A percentile compares a stretch with the other conserved stretches of the same genome.
phyloP scores from a whole-genome alignment of 345 rosid species.

The Syzygium aromaticum region DNA sequence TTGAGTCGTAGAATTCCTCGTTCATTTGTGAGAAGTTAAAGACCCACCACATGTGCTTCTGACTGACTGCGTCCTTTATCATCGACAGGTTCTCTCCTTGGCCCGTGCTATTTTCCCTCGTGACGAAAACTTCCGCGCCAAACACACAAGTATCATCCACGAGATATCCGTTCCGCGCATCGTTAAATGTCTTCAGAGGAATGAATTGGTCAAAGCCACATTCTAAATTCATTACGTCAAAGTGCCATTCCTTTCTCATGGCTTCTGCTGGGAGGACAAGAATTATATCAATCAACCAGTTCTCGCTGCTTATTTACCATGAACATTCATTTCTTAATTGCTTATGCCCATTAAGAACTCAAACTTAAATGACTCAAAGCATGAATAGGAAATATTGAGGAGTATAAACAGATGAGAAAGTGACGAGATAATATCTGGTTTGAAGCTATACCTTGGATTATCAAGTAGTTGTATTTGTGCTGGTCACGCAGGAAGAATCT shows the following conservation, averaged over 20 bases:
- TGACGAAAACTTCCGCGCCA: constrained; percentile 32
- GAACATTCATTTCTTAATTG: background rate
- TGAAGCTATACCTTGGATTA: constrained; percentile 18
- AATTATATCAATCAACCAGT: background rate
- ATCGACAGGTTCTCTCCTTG: constrained; percentile 23
- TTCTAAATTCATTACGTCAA: constrained; percentile 19
- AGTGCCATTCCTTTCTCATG: constrained; percentile 18
- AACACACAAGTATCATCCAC: constrained; percentile 23
- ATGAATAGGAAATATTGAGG: background rate
- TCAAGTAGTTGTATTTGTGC: constrained; percentile 20
- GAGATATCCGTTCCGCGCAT: constrained; percentile 24
- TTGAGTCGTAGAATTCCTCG: constrained; percentile 4
- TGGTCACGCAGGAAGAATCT: constrained; percentile 45
- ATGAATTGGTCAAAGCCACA: constrained; percentile 38
- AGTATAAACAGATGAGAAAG: background rate
- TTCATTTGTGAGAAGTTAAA: constrained; percentile 13
- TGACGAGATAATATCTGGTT: background rate
- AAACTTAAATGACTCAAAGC: background rate
- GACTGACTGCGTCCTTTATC: background rate
- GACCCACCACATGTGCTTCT: constrained; percentile 23
- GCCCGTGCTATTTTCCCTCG: constrained; percentile 18
- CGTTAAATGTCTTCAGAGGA: constrained; percentile 6
- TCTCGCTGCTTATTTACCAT: background rate
- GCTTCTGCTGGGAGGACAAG: constrained; percentile 1
- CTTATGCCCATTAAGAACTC: background rate